Evolutionary conservation across 73 alveolate genomes (phyloP).

Genomic region (Paramecium octaurelia): DNA sequence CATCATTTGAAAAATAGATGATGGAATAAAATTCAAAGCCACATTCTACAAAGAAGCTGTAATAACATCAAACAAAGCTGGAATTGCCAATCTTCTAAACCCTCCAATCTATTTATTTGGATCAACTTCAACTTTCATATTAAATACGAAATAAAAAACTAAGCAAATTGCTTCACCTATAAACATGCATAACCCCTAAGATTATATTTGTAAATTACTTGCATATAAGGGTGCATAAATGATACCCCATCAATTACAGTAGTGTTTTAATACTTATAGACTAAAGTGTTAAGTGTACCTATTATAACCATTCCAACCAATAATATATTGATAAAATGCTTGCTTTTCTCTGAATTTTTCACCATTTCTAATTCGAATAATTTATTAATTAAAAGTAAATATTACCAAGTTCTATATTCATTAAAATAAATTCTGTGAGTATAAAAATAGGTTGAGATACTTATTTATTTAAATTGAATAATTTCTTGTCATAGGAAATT

Average conservation of each 20-base stretch:
- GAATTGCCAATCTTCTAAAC: constrained; percentile 21
- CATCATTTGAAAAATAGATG: constrained; percentile 93
- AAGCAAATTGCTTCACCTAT: constrained; percentile 46
- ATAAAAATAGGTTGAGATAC: no score
- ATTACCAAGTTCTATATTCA: not conserved
- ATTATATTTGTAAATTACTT: not conserved
- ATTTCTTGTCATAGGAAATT: no score
- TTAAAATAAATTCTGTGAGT: not conserved
- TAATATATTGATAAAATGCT: not conserved
- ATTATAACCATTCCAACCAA: constrained; percentile 29
- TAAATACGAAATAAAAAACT: not conserved
- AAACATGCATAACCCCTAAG: constrained; percentile 35
- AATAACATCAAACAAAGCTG: constrained; percentile 53
- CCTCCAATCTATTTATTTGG: not conserved
- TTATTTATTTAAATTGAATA: no score
- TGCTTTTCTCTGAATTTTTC: not conserved
- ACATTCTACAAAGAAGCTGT: constrained; percentile 29
- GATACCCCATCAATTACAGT: constrained; percentile 14
- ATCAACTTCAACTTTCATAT: constrained; percentile 12
- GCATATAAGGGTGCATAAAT: constrained; percentile 54
- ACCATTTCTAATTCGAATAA: not conserved
- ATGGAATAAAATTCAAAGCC: constrained; percentile 57
- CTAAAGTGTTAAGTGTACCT: constrained; percentile 46
- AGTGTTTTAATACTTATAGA: constrained; percentile 35
- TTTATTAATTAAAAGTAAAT: no score